phyloP scores from a whole-genome alignment of 2,329 filamentous ascomycete genomes.

The Cadophora gregata region DNA sequence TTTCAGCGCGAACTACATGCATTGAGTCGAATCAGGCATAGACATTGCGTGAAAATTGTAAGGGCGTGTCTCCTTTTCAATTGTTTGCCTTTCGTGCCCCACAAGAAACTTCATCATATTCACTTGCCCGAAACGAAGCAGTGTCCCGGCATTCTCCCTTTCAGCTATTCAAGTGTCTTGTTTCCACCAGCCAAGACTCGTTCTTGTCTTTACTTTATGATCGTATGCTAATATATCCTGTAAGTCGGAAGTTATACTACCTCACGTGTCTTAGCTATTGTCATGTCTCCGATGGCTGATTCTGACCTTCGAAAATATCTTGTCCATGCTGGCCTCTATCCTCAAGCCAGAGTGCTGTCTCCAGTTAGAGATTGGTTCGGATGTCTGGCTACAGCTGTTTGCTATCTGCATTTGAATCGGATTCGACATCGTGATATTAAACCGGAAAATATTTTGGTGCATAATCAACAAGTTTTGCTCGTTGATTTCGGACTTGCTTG shows the following conservation, averaged over 20 bases:
- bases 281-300: neutral
- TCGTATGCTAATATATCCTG: no score
- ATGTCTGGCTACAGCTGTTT: slow-evolving; percentile 3
- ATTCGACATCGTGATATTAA: neutral
- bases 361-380: slow-evolving; percentile 3
- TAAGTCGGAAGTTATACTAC: neutral
- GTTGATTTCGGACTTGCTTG: slow-evolving; percentile 1
- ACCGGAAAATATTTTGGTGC: neutral
- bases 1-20: slow-evolving; percentile 14
- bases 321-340: neutral
- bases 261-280: neutral
- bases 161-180: neutral
- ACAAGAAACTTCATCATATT: neutral
- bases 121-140: neutral
- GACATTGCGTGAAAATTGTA: slow-evolving; percentile 17
- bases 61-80: neutral
- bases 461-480: neutral
- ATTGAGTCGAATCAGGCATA: slow-evolving; percentile 13
- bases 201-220: no score
- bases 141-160: neutral
- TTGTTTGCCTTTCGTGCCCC: no score
- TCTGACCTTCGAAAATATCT: neutral
- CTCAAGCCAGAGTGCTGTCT: neutral
- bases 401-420: neutral
- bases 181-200: neutral